phyloP scores from a whole-genome alignment of 768 basidiomycete species.

The Solioccasus polychromus region DNA sequence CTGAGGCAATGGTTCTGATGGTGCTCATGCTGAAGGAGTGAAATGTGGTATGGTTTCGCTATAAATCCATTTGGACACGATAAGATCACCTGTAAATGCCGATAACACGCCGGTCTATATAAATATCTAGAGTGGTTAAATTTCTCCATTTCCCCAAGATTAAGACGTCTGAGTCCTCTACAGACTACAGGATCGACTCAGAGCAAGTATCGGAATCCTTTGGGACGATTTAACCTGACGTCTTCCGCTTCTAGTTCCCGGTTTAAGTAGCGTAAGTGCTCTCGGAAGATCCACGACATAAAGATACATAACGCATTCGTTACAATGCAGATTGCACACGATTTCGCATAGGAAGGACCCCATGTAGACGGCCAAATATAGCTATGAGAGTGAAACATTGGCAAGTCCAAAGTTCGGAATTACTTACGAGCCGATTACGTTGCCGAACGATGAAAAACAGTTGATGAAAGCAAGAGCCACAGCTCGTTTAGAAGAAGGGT shows the following conservation, averaged over 20 bases:
- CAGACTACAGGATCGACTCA: constrained; percentile 17
- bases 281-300: constrained; percentile 49
- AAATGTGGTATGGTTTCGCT: background rate
- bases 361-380: constrained; percentile 68
- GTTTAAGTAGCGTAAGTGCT: constrained; percentile 44
- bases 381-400: constrained; percentile 28
- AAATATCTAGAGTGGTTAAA: no score
- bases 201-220: constrained; percentile 48
- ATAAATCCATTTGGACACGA: constrained; percentile 1
- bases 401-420: background rate
- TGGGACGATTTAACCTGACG: constrained; percentile 29
- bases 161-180: background rate
- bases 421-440: constrained; percentile 77
- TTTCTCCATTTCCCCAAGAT: background rate
- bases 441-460: constrained; percentile 78
- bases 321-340: constrained; percentile 72
- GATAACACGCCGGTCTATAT: constrained; percentile 11
- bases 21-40: constrained; percentile 5
- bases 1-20: constrained; percentile 32
- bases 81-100: constrained; percentile 9
- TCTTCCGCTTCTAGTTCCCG: constrained; percentile 38
- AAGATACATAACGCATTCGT: constrained; percentile 48
- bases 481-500: constrained; percentile 84
- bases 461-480: constrained; percentile 85
- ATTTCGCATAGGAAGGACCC: constrained; percentile 68